These are phyloP conservation scores for Fusarium sp. DNA, from an alignment of 2,329 filamentous ascomycete species.

Conservation along the genomic window DNA sequence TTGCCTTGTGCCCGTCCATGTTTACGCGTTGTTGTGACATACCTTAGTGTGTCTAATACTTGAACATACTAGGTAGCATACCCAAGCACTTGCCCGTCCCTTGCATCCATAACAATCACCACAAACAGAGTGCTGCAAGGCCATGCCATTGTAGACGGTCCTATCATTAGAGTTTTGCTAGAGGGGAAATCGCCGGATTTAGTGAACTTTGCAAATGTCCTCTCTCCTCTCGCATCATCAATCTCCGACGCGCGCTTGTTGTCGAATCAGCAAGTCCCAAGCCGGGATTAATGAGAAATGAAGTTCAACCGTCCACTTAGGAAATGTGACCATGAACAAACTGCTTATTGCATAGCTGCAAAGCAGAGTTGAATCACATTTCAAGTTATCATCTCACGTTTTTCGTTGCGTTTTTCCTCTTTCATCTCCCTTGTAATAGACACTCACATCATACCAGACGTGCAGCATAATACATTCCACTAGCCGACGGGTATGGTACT, in stretches of 20 bases:
- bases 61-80: too few relatives aligned
- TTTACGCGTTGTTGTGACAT: background rate
- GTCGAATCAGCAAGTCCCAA: conserved; percentile 28
- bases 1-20: background rate
- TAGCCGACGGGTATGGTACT: background rate
- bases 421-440: background rate
- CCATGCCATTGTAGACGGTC: background rate
- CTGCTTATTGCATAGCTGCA: conserved; percentile 3
- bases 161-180: conserved; percentile 23
- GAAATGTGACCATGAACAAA: background rate
- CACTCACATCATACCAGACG: background rate
- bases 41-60: too few relatives aligned
- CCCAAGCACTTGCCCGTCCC: background rate
- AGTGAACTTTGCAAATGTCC: background rate
- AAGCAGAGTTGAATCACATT: conserved; percentile 10
- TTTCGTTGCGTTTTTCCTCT: conserved; percentile 1
- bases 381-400: background rate
- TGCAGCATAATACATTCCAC: conserved; percentile 5
- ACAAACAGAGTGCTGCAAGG: background rate
- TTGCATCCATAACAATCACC: background rate
- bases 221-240: conserved; percentile 8
- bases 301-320: conserved; percentile 9
- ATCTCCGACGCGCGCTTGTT: conserved; percentile 23
- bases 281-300: conserved; percentile 12
- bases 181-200: conserved; percentile 8